A percentile compares a stretch with the other conserved stretches of the same genome.
Conservation (phyloP, 805 yeast species). For the Saccharomycopsis olivae region DNA sequence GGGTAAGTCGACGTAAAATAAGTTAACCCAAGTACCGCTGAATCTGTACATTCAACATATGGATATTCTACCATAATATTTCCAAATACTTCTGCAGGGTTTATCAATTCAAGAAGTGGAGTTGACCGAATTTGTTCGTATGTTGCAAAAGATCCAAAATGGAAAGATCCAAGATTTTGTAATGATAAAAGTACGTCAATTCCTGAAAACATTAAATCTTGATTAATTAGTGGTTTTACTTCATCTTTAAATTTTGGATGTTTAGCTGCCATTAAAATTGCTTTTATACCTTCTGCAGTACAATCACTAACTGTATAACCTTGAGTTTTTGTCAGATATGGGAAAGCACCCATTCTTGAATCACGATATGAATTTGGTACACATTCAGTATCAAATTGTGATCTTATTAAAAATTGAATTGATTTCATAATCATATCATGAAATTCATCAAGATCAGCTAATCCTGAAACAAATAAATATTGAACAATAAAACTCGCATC, state of each 20-base stretch:
- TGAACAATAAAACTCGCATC: conserved; percentile 89
- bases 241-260: conserved; percentile 30
- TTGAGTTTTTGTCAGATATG: conserved; percentile 89
- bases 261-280: conserved; percentile 9
- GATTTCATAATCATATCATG: conserved; percentile 53
- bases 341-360: conserved; percentile 84
- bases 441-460: conserved; percentile 60
- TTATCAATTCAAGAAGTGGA: conserved; percentile 60
- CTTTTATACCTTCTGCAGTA: conserved; percentile 38
- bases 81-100: conserved; percentile 97
- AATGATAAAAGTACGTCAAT: conserved; percentile 65
- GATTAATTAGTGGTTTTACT: conserved; percentile 27
- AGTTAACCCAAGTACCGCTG: conserved; percentile 80
- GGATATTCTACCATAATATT: conserved; percentile 98
- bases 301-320: conserved; percentile 97
- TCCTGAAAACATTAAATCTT: conserved; percentile 46
- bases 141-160: conserved; percentile 86
- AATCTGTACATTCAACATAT: conserved; percentile 96
- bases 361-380: conserved; percentile 75
- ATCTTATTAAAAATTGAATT: conserved; percentile 60
- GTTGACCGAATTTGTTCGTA: conserved; percentile 84
- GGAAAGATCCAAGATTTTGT: conserved; percentile 72
- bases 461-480: conserved; percentile 66
- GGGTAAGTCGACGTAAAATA: conserved; percentile 61
- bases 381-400: conserved; percentile 80